phyloP scores from a whole-genome alignment of 2,329 filamentous ascomycete genomes.

The Monosporascus sp. region DNA sequence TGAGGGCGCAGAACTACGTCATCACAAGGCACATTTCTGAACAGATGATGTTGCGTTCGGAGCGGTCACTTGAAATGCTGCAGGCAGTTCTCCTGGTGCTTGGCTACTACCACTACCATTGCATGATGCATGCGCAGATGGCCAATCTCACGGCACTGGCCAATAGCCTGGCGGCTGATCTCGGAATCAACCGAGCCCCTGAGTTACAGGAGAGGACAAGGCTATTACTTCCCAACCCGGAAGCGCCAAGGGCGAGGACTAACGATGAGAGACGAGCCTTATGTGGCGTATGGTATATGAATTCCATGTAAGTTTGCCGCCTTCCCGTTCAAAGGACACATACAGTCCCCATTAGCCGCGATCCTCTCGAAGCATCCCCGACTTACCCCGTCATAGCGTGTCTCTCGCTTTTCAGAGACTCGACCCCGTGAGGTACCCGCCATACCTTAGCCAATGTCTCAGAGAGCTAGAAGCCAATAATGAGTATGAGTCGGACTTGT shows the following conservation, averaged over 20 bases:
- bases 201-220: conserved; percentile 36
- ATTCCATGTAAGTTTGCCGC: conserved; percentile 38
- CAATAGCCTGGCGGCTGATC: conserved; percentile 39
- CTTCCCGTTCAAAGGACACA: background rate
- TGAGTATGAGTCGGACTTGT: conserved; percentile 42
- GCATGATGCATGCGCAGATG: conserved; percentile 46
- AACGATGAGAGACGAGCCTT: conserved; percentile 48
- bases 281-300: conserved; percentile 49
- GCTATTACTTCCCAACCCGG: conserved; percentile 36
- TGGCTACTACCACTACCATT: conserved; percentile 50
- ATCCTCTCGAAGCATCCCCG: background rate
- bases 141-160: conserved; percentile 46
- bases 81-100: conserved; percentile 43
- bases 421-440: conserved; percentile 45
- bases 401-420: conserved; percentile 37
- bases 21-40: conserved; percentile 42
- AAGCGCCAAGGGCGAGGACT: conserved; percentile 32
- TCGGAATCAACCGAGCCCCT: conserved; percentile 39
- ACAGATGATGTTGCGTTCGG: conserved; percentile 42
- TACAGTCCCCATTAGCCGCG: background rate
- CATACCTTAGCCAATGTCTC: conserved; percentile 47
- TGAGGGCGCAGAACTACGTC: conserved; percentile 44
- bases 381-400: conserved; percentile 25
- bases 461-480: conserved; percentile 34
- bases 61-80: conserved; percentile 44